A percentile compares a stretch with the other conserved stretches of the same genome.
phyloP scores from a whole-genome alignment of 345 rosid genomes.

The Citrus hindsii region DNA sequence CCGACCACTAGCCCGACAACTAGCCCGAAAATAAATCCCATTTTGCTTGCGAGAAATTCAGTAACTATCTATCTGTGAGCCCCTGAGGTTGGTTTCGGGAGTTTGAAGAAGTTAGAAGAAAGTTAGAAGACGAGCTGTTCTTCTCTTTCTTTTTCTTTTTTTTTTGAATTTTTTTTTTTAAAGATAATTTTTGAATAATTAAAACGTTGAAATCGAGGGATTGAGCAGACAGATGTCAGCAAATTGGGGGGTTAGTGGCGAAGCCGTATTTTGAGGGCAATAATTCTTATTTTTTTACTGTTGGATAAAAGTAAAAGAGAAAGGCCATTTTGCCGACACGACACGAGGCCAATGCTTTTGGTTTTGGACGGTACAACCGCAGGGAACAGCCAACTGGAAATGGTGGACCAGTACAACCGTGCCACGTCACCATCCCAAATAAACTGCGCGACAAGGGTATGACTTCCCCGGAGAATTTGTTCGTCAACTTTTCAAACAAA shows the following conservation, averaged over 20 bases:
- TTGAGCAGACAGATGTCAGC: not conserved
- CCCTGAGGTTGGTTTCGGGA: slow-evolving; percentile 14
- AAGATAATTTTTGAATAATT: not conserved
- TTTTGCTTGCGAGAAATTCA: slow-evolving; percentile 19
- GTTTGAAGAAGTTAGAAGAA: no score
- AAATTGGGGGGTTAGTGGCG: not conserved
- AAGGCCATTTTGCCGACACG: not conserved
- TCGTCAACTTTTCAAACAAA: no score
- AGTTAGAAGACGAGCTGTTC: not conserved
- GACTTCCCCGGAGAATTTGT: no score
- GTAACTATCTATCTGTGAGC: no score
- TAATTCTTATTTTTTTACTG: not conserved
- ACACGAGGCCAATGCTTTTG: not conserved
- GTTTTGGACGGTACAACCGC: no score
- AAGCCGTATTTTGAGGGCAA: not conserved
- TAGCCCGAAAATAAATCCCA: slow-evolving; percentile 70
- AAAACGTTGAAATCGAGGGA: not conserved
- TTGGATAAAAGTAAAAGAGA: not conserved
- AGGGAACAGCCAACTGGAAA: not conserved
- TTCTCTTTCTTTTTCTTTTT: not conserved
- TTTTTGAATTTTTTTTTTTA: not conserved
- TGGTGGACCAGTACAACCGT: not conserved
- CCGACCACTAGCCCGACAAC: slow-evolving; percentile 67
- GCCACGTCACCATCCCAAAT: not conserved
- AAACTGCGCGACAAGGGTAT: not conserved